A percentile compares a stretch with the other conserved stretches of the same genome.
These are phyloP conservation scores for Fusarium sp. DNA, from an alignment of 2,329 filamentous ascomycete genomes.

Conservation along the genomic window DNA sequence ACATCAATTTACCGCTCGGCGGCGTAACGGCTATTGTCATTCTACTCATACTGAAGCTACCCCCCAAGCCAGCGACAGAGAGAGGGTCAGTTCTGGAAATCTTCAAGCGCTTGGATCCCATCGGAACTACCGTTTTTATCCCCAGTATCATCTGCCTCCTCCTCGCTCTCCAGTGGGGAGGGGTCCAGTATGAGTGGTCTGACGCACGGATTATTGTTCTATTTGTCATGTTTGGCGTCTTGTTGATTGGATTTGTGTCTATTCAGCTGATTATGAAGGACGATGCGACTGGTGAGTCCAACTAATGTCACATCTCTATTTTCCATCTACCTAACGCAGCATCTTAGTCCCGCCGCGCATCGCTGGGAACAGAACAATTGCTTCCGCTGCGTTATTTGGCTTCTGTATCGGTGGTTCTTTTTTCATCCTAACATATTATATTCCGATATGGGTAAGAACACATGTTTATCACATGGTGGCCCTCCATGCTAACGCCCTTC, in stretches of 20 bases:
- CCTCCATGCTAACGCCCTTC: neutral
- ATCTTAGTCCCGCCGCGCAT: conserved; percentile 18
- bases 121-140: conserved; percentile 4
- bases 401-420: conserved; percentile 17
- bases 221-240: conserved; percentile 8
- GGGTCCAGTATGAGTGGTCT: neutral
- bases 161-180: conserved; percentile 14
- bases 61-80: neutral
- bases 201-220: conserved; percentile 3
- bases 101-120: neutral
- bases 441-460: conserved; percentile 19
- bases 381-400: conserved; percentile 13
- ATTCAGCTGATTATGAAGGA: conserved; percentile 10
- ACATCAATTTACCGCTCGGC: conserved; percentile 9
- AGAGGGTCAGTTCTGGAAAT: neutral
- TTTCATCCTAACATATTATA: conserved; percentile 15
- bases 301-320: neutral
- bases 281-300: conserved; percentile 7
- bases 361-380: conserved; percentile 14
- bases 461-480: neutral
- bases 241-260: conserved; percentile 10
- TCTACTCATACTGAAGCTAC: neutral
- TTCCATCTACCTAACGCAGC: neutral
- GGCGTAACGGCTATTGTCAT: neutral
- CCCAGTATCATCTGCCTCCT: conserved; percentile 12